phyloP scores from a whole-genome alignment of 257 asterid genomes.

The Perilla frutescens region DNA sequence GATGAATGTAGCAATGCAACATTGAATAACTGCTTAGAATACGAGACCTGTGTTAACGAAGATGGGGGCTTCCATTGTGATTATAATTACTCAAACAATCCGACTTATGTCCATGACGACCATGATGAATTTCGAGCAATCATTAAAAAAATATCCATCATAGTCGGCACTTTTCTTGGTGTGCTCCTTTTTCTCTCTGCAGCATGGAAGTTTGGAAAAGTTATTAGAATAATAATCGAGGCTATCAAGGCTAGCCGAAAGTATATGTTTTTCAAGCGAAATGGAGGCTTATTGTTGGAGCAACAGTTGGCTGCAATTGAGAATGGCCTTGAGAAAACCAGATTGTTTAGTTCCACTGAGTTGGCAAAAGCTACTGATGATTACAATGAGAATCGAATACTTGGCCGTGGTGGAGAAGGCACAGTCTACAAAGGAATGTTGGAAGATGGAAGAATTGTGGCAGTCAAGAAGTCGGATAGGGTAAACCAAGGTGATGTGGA shows the following conservation, averaged over 20 bases:
- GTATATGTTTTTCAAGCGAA: constrained; percentile 33
- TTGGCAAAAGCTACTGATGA: constrained; percentile 36
- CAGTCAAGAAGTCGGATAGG: constrained; percentile 37
- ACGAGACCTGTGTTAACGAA: neutral
- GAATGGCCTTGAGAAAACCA: constrained; percentile 34
- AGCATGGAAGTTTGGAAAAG: constrained; percentile 26
- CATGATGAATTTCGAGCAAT: neutral
- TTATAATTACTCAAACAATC: too few relatives aligned
- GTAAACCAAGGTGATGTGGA: constrained; percentile 26
- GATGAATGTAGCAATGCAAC: constrained; percentile 24
- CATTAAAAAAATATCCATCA: neutral
- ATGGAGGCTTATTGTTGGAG: constrained; percentile 48
- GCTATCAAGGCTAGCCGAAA: constrained; percentile 31
- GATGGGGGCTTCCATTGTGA: neutral
- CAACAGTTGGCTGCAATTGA: constrained; percentile 37
- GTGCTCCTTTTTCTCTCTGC: constrained; percentile 1
- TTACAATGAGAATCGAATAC: constrained; percentile 39
- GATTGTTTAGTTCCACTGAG: constrained; percentile 34
- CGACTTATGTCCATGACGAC: neutral
- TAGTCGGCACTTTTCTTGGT: constrained; percentile 29
- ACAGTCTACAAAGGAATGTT: constrained; percentile 41
- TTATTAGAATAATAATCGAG: neutral
- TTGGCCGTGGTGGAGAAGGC: constrained; percentile 41
- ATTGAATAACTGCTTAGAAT: neutral
- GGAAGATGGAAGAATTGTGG: constrained; percentile 34